phyloP scores from a whole-genome alignment of 1,284 basidiomycete species.

The Trametes pubescens region DNA sequence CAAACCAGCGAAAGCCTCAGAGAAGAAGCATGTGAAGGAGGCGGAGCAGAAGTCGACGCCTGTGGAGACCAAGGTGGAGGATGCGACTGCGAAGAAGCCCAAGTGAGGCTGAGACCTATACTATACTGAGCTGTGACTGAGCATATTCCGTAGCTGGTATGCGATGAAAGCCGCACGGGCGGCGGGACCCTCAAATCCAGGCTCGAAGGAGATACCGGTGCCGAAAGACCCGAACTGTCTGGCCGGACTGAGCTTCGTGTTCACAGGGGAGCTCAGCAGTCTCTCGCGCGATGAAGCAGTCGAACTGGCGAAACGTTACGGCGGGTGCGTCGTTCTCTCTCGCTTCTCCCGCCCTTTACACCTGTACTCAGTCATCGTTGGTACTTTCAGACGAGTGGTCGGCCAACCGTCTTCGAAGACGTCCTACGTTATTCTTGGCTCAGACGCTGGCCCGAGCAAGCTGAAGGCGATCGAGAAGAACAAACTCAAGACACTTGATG shows the following conservation, averaged over 20 bases:
- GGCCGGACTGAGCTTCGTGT: constrained; percentile 91
- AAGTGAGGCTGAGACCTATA: constrained; percentile 44
- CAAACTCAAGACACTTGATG: constrained; percentile 77
- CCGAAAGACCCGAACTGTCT: constrained; percentile 78
- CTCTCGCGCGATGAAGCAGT: constrained; percentile 89
- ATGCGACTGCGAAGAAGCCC: constrained; percentile 39
- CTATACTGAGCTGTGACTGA: neutral
- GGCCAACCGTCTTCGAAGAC: constrained; percentile 91
- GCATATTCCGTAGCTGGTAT: constrained; percentile 60
- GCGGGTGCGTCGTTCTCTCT: constrained; percentile 68
- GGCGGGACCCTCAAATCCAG: constrained; percentile 76
- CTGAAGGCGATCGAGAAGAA: constrained; percentile 87
- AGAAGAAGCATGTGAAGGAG: constrained; percentile 27
- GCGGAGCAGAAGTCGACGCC: constrained; percentile 3
- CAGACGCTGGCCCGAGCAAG: constrained; percentile 90
- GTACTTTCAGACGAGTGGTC: constrained; percentile 76
- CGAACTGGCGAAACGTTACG: constrained; percentile 92
- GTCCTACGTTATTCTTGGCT: constrained; percentile 89
- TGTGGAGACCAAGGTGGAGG: constrained; percentile 9
- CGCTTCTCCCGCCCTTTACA: too few species aligned
- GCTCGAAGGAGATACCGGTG: constrained; percentile 87
- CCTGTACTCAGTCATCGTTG: neutral
- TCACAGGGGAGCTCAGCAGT: constrained; percentile 91
- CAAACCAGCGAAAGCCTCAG: constrained; percentile 25
- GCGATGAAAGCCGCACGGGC: constrained; percentile 68